A percentile compares a stretch with the other conserved stretches of the same genome.
phyloP scores from a whole-genome alignment of 192 early-diverging fungal genomes.

The Coemansia sp. region DNA sequence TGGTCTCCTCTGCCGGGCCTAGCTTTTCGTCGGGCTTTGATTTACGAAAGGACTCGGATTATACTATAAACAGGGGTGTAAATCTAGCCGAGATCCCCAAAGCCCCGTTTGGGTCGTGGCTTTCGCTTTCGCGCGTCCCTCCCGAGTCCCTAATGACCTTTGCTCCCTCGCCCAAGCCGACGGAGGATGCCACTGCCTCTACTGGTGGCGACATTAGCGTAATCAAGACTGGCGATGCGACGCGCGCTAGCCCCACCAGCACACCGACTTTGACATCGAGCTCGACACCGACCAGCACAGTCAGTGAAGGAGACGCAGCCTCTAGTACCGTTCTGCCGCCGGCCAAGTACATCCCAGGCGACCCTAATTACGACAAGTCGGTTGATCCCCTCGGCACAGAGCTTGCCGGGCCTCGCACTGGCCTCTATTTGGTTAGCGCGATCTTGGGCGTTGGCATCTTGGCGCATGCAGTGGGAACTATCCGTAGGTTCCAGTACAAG shows the following conservation, averaged over 20 bases:
- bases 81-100: slow-evolving; percentile 44
- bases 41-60: slow-evolving; percentile 24
- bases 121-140: slow-evolving; percentile 6
- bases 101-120: slow-evolving; percentile 33
- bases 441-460: slow-evolving; percentile 40
- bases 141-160: slow-evolving; percentile 17
- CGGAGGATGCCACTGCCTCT: neutral
- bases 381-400: slow-evolving; percentile 33
- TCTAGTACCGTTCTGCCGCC: slow-evolving; percentile 26
- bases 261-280: neutral
- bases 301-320: neutral
- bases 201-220: neutral
- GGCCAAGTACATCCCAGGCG: slow-evolving; percentile 43
- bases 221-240: neutral
- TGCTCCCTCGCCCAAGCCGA: neutral
- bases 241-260: neutral
- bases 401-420: slow-evolving; percentile 32
- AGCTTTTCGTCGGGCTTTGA: slow-evolving; percentile 15
- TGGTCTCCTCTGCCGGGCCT: slow-evolving; percentile 13
- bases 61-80: slow-evolving; percentile 26
- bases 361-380: slow-evolving; percentile 40
- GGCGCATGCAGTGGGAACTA: slow-evolving; percentile 30
- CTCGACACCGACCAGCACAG: neutral
- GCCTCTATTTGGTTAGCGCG: slow-evolving; percentile 36
- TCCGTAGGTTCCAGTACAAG: slow-evolving; percentile 35